Evolutionary conservation across 2,329 filamentous ascomycete genomes (phyloP).

Genomic region (Parafenestella ontariensis): DNA sequence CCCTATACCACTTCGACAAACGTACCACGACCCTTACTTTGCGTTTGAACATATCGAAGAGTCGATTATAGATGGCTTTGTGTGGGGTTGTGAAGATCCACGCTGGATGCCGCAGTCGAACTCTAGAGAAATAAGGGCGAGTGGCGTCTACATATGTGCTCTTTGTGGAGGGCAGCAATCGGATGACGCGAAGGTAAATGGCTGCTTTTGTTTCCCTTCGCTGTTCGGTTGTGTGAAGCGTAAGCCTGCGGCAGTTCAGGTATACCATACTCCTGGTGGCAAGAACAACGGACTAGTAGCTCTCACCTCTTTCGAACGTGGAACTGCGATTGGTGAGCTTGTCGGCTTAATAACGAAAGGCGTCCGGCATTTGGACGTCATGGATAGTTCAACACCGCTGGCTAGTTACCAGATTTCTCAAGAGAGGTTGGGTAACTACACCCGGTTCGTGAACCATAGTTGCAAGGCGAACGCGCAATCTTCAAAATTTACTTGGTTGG

Average conservation of each 20-base stretch:
- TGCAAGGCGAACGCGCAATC: slow-evolving; percentile 66
- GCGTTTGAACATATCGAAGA: slow-evolving; percentile 59
- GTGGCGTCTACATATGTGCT: slow-evolving; percentile 51
- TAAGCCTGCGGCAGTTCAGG: slow-evolving; percentile 56
- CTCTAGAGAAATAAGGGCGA: slow-evolving; percentile 31
- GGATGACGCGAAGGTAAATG: slow-evolving; percentile 57
- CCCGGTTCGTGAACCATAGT: slow-evolving; percentile 66
- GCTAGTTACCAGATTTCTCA: slow-evolving; percentile 66
- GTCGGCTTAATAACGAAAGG: slow-evolving; percentile 63
- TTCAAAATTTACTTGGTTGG: slow-evolving; percentile 64
- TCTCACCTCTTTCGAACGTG: slow-evolving; percentile 57
- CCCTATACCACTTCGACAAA: slow-evolving; percentile 55
- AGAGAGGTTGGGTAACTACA: slow-evolving; percentile 63
- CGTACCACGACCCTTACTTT: slow-evolving; percentile 59
- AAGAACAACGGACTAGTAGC: slow-evolving; percentile 63
- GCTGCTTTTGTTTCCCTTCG: slow-evolving; percentile 61
- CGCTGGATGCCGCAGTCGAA: slow-evolving; percentile 49
- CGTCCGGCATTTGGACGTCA: slow-evolving; percentile 61
- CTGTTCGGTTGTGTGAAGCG: slow-evolving; percentile 58
- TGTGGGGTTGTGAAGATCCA: slow-evolving; percentile 60
- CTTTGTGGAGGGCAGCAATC: slow-evolving; percentile 59
- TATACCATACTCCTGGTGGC: slow-evolving; percentile 60
- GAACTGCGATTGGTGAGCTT: slow-evolving; percentile 63
- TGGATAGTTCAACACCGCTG: slow-evolving; percentile 60
- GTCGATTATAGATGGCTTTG: slow-evolving; percentile 56